Evolutionary conservation across 176 grass and related monocot species (phyloP).

Genomic region (Poa annua): DNA sequence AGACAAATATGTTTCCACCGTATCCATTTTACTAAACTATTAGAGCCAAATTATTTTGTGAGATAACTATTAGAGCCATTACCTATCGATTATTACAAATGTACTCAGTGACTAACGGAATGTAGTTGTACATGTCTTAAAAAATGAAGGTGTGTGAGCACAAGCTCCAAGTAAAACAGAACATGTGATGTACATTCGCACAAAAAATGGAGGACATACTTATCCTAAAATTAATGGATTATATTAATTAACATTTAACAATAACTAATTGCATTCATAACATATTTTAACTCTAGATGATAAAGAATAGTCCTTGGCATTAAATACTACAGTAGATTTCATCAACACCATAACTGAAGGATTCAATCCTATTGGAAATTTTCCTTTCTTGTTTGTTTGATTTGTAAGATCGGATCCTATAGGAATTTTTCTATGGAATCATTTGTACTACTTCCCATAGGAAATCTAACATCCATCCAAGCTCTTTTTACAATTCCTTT

Average conservation of each 20-base stretch:
- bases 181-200: neutral
- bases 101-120: neutral
- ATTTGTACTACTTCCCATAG: no score
- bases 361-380: no score
- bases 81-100: neutral
- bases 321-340: neutral
- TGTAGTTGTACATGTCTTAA: neutral
- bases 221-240: neutral
- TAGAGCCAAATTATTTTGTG: neutral
- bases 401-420: no score
- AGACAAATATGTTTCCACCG: slow-evolving; percentile 23
- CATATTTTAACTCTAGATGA: neutral
- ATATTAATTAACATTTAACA: neutral
- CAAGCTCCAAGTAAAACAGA: no score
- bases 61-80: slow-evolving; percentile 2
- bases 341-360: slow-evolving; percentile 5
- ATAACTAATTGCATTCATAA: neutral
- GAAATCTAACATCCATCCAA: no score
- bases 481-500: no score
- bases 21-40: neutral
- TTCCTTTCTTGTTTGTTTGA: no score
- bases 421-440: no score
- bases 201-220: neutral
- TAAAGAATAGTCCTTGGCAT: no score
- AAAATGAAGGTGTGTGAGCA: neutral